Evolutionary conservation across 2,329 filamentous ascomycete genomes (phyloP).

Genomic region (Stenocarpella maydis): DNA sequence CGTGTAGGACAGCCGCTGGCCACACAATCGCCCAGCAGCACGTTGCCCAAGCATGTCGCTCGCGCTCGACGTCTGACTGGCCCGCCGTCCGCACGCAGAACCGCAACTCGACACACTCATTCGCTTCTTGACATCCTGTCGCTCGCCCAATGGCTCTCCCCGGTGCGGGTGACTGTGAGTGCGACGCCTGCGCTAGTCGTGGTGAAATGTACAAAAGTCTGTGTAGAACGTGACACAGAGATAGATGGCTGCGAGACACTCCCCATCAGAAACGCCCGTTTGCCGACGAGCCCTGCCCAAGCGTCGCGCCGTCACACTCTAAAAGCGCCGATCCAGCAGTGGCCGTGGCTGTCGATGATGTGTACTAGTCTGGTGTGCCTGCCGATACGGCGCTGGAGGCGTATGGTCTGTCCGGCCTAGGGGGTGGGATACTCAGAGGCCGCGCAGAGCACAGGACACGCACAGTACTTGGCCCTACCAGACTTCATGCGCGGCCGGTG

Average conservation of each 20-base stretch:
- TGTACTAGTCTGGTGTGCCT: background rate
- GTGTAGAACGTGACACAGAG: slow-evolving; percentile 28
- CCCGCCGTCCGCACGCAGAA: slow-evolving; percentile 10
- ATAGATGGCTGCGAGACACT: slow-evolving; percentile 19
- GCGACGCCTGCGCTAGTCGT: slow-evolving; percentile 28
- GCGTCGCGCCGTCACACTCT: slow-evolving; percentile 28
- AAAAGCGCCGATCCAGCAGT: slow-evolving; percentile 1
- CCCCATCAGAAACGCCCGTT: slow-evolving; percentile 4
- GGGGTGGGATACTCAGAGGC: background rate
- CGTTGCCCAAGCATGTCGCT: slow-evolving; percentile 18
- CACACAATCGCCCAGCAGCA: slow-evolving; percentile 33
- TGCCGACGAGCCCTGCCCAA: slow-evolving; percentile 22
- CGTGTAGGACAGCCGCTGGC: slow-evolving; percentile 35
- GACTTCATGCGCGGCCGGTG: slow-evolving; percentile 30
- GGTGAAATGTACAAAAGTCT: slow-evolving; percentile 17
- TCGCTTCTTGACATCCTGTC: slow-evolving; percentile 32
- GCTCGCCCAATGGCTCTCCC: slow-evolving; percentile 25
- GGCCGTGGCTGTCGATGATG: background rate
- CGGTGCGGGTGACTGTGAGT: slow-evolving; percentile 21
- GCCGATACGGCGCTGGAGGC: background rate
- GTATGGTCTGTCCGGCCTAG: background rate
- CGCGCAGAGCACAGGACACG: background rate
- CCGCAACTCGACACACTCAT: slow-evolving; percentile 28
- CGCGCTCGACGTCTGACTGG: slow-evolving; percentile 22
- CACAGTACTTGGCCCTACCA: slow-evolving; percentile 8